Conservation (phyloP, 805 yeast species). For the Sungouiella thailandica region DNA sequence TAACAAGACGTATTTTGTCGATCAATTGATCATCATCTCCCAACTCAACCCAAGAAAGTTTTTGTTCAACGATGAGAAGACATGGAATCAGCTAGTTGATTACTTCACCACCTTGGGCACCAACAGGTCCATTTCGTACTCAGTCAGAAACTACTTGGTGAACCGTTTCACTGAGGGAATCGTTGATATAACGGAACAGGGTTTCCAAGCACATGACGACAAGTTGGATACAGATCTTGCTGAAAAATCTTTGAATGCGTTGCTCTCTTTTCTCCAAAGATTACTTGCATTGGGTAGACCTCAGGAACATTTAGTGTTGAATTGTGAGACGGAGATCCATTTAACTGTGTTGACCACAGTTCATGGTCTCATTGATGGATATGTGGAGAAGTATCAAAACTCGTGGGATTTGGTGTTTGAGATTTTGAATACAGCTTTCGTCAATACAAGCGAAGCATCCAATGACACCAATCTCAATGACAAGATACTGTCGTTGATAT, state of each 20-base stretch:
- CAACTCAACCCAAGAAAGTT: conserved; percentile 50
- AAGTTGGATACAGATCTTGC: conserved; percentile 36
- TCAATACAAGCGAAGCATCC: conserved; percentile 9
- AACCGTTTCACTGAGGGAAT: conserved; percentile 47
- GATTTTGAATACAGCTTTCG: conserved; percentile 58
- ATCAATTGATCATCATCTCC: conserved; percentile 48
- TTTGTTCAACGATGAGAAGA: conserved; percentile 32
- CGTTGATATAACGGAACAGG: conserved; percentile 36
- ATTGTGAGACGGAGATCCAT: conserved; percentile 65
- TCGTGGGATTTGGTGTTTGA: conserved; percentile 73
- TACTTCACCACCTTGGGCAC: conserved; percentile 44
- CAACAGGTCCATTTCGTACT: conserved; percentile 34
- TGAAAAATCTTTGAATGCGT: conserved; percentile 42
- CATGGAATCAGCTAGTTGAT: conserved; percentile 46
- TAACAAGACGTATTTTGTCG: conserved; percentile 52
- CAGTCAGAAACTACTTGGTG: conserved; percentile 45
- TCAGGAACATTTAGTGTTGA: conserved; percentile 41
- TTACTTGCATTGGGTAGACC: conserved; percentile 37
- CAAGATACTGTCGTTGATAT: conserved; percentile 48
- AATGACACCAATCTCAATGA: conserved; percentile 35
- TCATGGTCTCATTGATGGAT: conserved; percentile 70
- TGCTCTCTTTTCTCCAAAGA: conserved; percentile 40
- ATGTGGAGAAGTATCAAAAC: conserved; percentile 53
- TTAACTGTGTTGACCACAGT: conserved; percentile 58
- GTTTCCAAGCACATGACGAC: conserved; percentile 24